phyloP scores from a whole-genome alignment of 176 grass and related monocot genomes.

The Calamus simplicifolius region DNA sequence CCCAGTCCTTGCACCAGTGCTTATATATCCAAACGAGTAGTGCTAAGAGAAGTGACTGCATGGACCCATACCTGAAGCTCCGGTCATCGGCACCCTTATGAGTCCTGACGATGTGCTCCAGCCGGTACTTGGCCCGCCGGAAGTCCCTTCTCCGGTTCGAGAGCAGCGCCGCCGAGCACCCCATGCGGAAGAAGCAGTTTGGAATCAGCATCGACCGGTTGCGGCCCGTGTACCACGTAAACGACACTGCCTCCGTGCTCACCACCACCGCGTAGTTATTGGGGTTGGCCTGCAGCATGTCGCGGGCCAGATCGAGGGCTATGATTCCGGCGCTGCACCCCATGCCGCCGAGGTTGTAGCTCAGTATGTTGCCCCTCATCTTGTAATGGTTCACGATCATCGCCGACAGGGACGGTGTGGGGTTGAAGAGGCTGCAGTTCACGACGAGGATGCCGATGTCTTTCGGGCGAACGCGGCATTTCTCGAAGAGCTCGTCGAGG shows the following conservation, averaged over 20 bases:
- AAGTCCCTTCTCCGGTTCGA: constrained; percentile 84
- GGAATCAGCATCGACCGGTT: constrained; percentile 92
- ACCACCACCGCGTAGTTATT: constrained; percentile 69
- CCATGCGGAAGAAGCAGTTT: constrained; percentile 84
- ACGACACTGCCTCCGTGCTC: constrained; percentile 83
- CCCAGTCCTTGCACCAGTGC: too few relatives aligned
- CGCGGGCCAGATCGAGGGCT: constrained; percentile 68
- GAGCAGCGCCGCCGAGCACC: constrained; percentile 65
- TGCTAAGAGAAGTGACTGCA: not conserved
- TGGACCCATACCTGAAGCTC: constrained; percentile 31
- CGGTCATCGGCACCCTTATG: constrained; percentile 92
- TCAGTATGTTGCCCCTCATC: constrained; percentile 95
- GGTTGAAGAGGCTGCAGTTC: constrained; percentile 99
- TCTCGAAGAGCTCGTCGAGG: constrained; percentile 97
- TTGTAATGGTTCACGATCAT: constrained; percentile 99
- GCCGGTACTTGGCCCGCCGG: constrained; percentile 81
- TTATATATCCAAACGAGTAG: too few relatives aligned
- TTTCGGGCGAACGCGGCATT: constrained; percentile 86
- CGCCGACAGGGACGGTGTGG: constrained; percentile 80
- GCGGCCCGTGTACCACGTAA: constrained; percentile 86
- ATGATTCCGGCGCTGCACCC: constrained; percentile 92
- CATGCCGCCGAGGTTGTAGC: constrained; percentile 99
- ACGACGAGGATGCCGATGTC: constrained; percentile 89
- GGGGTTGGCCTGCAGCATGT: constrained; percentile 94
- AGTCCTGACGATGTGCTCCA: constrained; percentile 95